Conservation (phyloP, 192 early-diverging fungal genomes). For the Oehlia diaphana region DNA sequence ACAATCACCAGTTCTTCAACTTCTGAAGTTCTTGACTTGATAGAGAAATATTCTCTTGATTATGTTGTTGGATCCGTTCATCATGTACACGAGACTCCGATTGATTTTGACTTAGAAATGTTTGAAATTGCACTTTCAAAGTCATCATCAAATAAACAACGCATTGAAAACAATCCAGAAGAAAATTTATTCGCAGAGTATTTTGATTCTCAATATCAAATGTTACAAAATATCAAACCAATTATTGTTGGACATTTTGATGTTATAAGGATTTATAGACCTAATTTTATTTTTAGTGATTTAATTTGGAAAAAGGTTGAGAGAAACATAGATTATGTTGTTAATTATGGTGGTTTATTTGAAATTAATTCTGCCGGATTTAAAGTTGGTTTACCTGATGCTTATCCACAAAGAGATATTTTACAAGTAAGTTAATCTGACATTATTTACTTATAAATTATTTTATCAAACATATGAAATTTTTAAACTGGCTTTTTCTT, state of each 20-base stretch:
- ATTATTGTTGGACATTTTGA: slow-evolving; percentile 96
- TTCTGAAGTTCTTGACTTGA: slow-evolving; percentile 3
- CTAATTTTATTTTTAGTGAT: slow-evolving; percentile 32
- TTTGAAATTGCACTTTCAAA: slow-evolving; percentile 53
- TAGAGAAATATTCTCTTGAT: slow-evolving; percentile 51
- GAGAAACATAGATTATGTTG: slow-evolving; percentile 82
- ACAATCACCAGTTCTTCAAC: slow-evolving; percentile 53
- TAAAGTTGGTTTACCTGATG: slow-evolving; percentile 82
- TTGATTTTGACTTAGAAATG: slow-evolving; percentile 75
- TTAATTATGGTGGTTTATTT: slow-evolving; percentile 81
- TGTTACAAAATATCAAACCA: slow-evolving; percentile 73
- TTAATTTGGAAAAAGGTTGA: slow-evolving; percentile 53
- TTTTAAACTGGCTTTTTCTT: not conserved
- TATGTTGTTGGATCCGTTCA: slow-evolving; percentile 94
- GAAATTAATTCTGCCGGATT: slow-evolving; percentile 94
- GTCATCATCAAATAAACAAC: not conserved
- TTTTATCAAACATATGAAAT: not conserved
- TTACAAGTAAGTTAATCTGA: slow-evolving; percentile 54
- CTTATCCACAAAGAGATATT: slow-evolving; percentile 89
- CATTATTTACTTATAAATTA: not conserved
- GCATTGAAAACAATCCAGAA: slow-evolving; percentile 1
- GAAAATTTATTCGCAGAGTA: slow-evolving; percentile 68
- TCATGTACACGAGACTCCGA: slow-evolving; percentile 76
- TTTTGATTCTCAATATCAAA: slow-evolving; percentile 85
- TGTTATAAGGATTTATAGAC: slow-evolving; percentile 77